Base-by-base conservation (phyloP, 2,329 filamentous ascomycete genomes). In the Aspergillus chevalieri region DNA sequence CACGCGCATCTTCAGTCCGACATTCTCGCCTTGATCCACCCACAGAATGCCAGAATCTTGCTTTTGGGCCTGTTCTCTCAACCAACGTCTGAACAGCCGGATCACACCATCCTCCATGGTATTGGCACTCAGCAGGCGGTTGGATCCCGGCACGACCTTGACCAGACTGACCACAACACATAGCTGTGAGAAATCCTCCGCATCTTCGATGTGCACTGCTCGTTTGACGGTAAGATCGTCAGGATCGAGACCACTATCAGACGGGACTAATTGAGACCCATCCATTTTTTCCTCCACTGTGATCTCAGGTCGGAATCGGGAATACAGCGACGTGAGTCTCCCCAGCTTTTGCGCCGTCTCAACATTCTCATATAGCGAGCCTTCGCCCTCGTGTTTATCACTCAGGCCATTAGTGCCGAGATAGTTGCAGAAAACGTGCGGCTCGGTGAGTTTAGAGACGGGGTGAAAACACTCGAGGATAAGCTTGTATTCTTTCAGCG, bases 381-480 rank as follows among this genome's bases (percentile, higher is more conserved):
- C 70, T 33, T 69, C 59, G 4, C 65, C 65, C 47, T 70, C 65
- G 54, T 72, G 62, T 49, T 73, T 57, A 41, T 65, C 65, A 47
- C 74, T 71, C n/a, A 88, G 69, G 2, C 78, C 78, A 55, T 83
- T 74, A 1, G 84, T 89, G 26, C 79, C 81, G 9, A 84, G 72
- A 54, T 85, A 85, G 42, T 81, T 75, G 67, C 87, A 91, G 62
- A 79, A 78, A 10, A 89, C 76, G 48, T 83, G 83, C 0, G 87
- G 85, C 17, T 86, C 84, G 4, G 79, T 83, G 45, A 86, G 74
- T 65, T 84, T 85, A 21, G 79, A 82, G 54, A 77, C 81, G 0
- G 87, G 88, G 55, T 86, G 87, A 62, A 86, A 91, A 65, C 86
- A 89, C 70, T 92, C 87, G 39, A 94, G 79, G 34, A 91, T 81